Evolutionary conservation across 2,329 filamentous ascomycete species (phyloP), one percentile per base, ranked within the genome.

Genomic region (Scedosporium boydii): DNA sequence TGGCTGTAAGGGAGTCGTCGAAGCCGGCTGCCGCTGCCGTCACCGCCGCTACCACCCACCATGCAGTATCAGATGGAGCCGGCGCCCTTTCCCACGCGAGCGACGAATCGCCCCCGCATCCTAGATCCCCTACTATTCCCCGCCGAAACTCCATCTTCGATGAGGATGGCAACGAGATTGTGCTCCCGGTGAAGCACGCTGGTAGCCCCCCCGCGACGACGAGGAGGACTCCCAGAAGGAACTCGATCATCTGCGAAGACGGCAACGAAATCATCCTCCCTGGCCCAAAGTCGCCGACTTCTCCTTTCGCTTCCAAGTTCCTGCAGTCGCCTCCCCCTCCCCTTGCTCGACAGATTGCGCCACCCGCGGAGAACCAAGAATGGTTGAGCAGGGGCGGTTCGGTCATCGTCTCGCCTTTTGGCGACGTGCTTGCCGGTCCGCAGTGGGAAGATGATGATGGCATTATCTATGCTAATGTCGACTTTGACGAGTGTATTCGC

Each of bases 401-500:
- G 0, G 89, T 86, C 68, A 93, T 98, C 66, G 79, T 96, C 27
- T 87, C 84, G 9, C 92, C 93, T 0, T 79, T 88, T 51, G 93
- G 93, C 0, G 84, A 93, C n/a, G 85, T 93, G 0, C 75, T 96
- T 1, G 85, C 85, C 1, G 91, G 89, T 0, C 93, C 93, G 0
- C 78, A 95, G 63, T 96, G 92, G 92, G 90, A 96, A 64, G 87
- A 93, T 64, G 75, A 87, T 62, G 80, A 84, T 3, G 83, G 85
- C 0, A 72, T 96, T 34, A 75, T 92, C 60, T 83, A 83, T 41
- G 80, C 84, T 0, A 90, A 95, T 66, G 87, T 93, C 3, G 91
- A 97, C 70, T 88, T 97, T 69, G 89, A 96, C 58, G 91, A 96
- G 67, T 96, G 93, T 68, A 84, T 92, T 67, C 81, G 90, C 9